A percentile compares a stretch with the other conserved stretches of the same genome.
Conservation (phyloP, 805 yeast genomes). For the Candida ficus region DNA sequence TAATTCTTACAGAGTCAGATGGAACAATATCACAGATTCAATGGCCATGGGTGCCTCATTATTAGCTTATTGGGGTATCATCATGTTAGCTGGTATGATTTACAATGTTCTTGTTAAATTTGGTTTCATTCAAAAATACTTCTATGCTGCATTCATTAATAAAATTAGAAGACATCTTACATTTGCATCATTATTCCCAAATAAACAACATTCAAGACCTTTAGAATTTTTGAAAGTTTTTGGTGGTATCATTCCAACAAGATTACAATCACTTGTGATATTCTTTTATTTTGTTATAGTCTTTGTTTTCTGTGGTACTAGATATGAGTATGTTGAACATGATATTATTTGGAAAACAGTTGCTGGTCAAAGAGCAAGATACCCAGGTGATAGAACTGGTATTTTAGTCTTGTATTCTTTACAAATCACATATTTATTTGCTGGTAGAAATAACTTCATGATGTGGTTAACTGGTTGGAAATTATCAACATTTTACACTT, state of each 20-base stretch:
- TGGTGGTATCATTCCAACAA: conserved; percentile 24
- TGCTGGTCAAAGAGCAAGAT: conserved; percentile 20
- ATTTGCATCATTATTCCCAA: conserved; percentile 13
- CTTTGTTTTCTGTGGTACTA: conserved; percentile 14
- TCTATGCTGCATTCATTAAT: conserved; percentile 14
- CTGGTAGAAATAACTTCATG: conserved; percentile 69
- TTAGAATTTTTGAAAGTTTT: conserved; percentile 8
- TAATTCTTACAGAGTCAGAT: conserved; percentile 26
- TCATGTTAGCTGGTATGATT: conserved; percentile 37
- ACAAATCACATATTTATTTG: conserved; percentile 55
- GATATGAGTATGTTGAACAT: conserved; percentile 14
- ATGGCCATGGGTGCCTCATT: conserved; percentile 41
- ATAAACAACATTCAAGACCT: conserved; percentile 20
- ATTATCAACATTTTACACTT: conserved; percentile 54
- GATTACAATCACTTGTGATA: conserved; percentile 26
- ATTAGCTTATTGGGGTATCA: conserved; percentile 44
- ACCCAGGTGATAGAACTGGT: conserved; percentile 25
- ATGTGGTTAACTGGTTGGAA: conserved; percentile 60
- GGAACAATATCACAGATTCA: conserved; percentile 34
- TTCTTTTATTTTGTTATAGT: conserved; percentile 28
- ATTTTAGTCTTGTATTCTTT: conserved; percentile 28
- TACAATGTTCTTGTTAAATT: conserved; percentile 17
- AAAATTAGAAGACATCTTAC: conserved; percentile 14
- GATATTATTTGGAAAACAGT: conserved; percentile 18
- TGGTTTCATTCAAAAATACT: conserved; percentile 13